These are phyloP conservation scores for Haplosporangium gracile DNA, from an alignment of 192 early-diverging fungal species.

Conservation along the genomic window DNA sequence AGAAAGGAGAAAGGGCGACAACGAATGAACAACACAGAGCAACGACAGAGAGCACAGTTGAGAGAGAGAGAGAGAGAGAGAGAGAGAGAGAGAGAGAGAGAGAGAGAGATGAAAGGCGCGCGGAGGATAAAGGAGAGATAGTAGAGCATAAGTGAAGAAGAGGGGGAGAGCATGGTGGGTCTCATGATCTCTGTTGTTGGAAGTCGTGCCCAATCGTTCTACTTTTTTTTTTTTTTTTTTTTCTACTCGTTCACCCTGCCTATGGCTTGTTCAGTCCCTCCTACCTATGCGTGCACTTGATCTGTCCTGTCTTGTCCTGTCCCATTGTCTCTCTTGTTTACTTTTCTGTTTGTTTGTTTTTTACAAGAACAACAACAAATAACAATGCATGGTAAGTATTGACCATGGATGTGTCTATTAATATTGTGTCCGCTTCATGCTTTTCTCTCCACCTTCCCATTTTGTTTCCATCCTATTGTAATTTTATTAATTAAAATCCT, in stretches of 20 bases:
- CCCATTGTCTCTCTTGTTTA: too few species aligned
- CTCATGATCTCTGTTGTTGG: not conserved
- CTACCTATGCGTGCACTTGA: not conserved
- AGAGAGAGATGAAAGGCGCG: not conserved
- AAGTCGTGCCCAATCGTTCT: not conserved
- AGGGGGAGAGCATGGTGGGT: not conserved
- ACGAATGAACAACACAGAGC: too few species aligned
- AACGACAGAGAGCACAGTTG: too few species aligned
- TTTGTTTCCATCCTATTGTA: not conserved
- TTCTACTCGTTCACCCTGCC: not conserved
- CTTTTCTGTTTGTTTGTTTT: not conserved
- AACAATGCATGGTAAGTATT: not conserved
- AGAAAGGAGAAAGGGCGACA: not conserved
- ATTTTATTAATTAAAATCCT: too few species aligned
- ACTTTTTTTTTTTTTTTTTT: not conserved
- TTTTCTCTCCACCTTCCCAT: not conserved
- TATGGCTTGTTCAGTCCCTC: not conserved
- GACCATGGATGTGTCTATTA: not conserved
- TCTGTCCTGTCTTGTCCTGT: too few species aligned
- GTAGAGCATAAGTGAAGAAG: conserved; percentile 5
- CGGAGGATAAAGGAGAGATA: conserved; percentile 2
- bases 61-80: not conserved
- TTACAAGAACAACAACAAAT: not conserved
- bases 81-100: conserved; percentile 2
- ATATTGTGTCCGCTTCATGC: not conserved